Evolutionary conservation across 345 rosid genomes (phyloP).

Genomic region (rapeseed (Brassica napus)): DNA sequence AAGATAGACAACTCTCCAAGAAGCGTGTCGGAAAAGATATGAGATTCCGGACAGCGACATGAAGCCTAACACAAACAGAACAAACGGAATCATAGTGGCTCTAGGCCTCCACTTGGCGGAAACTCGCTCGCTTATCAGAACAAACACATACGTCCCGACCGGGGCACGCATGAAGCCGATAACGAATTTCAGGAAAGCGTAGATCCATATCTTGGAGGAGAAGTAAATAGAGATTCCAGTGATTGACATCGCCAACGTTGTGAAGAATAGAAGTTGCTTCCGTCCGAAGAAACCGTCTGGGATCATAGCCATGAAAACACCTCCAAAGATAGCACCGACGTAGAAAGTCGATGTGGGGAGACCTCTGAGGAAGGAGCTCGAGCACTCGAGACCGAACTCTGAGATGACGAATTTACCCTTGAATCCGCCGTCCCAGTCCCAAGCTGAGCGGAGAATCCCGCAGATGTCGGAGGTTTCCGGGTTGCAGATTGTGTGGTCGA

Average conservation of each 20-base stretch:
- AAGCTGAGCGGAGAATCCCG: conserved; percentile 18
- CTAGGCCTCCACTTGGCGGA: conserved; percentile 44
- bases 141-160: conserved; percentile 39
- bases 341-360: conserved; percentile 52
- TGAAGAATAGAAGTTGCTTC: conserved; percentile 53
- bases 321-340: conserved; percentile 54
- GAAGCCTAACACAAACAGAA: conserved; percentile 43
- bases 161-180: conserved; percentile 48
- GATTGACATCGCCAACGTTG: conserved; percentile 44
- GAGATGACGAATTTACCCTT: conserved; percentile 41
- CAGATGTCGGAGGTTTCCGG: conserved; percentile 30
- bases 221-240: conserved; percentile 39
- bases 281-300: conserved; percentile 58
- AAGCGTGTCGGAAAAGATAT: conserved; percentile 19
- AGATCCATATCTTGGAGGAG: conserved; percentile 46
- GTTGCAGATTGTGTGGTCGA: conserved; percentile 5
- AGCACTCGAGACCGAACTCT: conserved; percentile 48
- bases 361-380: conserved; percentile 39
- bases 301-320: conserved; percentile 44
- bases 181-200: conserved; percentile 39
- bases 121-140: conserved; percentile 41
- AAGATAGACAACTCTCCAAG: conserved; percentile 48
- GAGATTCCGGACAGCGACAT: conserved; percentile 45
- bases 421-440: conserved; percentile 19
- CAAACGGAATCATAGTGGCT: conserved; percentile 42